Conservation (phyloP, 371 early-diverging fungal species). For the Apophysomyces sp. region DNA sequence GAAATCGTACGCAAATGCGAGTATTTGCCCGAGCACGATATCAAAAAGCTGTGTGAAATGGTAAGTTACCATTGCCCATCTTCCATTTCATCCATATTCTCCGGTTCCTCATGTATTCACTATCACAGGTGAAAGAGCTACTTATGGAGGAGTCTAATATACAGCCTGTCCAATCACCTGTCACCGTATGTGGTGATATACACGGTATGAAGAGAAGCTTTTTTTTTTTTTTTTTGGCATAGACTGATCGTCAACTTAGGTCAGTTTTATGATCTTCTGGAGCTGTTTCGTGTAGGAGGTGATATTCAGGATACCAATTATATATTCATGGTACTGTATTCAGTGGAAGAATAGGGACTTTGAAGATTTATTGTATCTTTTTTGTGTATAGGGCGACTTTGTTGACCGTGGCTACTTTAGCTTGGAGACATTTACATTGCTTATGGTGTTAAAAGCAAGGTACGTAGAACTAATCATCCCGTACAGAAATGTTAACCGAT, state of each 20-base stretch:
- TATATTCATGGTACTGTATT: conserved; percentile 88
- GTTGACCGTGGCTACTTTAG: conserved; percentile 99
- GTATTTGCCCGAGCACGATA: conserved; percentile 89
- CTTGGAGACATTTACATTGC: conserved; percentile 97
- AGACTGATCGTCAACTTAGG: conserved; percentile 34
- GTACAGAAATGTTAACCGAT: neutral
- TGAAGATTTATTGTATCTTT: neutral
- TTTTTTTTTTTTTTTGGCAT: neutral
- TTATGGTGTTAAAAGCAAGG: conserved; percentile 96
- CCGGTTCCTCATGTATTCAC: conserved; percentile 28
- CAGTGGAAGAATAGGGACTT: neutral
- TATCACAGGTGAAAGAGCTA: conserved; percentile 86
- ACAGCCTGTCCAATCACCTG: conserved; percentile 93
- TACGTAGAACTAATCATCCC: conserved; percentile 31
- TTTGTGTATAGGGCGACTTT: conserved; percentile 83
- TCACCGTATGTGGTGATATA: conserved; percentile 99
- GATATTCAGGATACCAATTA: conserved; percentile 98
- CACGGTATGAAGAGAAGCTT: conserved; percentile 68
- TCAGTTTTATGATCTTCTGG: conserved; percentile 98
- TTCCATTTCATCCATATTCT: conserved; percentile 4
- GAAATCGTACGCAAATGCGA: conserved; percentile 76
- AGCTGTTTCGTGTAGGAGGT: conserved; percentile 98
- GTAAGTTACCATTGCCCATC: conserved; percentile 23
- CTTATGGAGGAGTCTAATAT: conserved; percentile 97
- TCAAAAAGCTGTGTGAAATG: conserved; percentile 94